A percentile compares a stretch with the other conserved stretches of the same genome.
Evolutionary conservation across 2,329 filamentous ascomycete species (phyloP).

Genomic region (Colletotrichum brevisporum): DNA sequence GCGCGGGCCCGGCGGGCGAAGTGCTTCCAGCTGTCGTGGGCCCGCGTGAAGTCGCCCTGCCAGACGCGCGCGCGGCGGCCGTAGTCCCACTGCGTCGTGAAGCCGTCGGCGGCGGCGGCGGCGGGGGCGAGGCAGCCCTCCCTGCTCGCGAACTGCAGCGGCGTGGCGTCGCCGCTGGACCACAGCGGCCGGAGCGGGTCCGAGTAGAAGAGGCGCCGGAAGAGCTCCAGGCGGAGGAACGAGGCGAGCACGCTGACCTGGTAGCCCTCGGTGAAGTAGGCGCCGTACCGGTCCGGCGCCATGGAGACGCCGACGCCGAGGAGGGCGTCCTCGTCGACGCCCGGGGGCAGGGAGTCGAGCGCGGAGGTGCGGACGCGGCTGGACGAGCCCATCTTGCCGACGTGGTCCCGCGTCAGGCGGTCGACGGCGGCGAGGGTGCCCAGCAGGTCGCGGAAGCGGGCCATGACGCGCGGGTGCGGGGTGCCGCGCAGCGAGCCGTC

Average conservation of each 20-base stretch:
- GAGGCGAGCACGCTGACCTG: background rate
- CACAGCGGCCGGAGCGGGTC: constrained; percentile 6
- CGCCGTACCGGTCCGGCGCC: background rate
- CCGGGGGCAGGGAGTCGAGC: background rate
- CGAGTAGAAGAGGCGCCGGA: constrained; percentile 2
- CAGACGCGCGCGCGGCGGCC: background rate
- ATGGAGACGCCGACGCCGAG: background rate
- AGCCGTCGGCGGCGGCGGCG: constrained; percentile 2
- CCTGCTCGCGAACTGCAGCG: background rate
- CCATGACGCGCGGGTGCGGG: background rate
- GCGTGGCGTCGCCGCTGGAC: background rate
- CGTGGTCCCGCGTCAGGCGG: background rate
- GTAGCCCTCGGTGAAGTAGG: background rate
- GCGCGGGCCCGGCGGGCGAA: background rate
- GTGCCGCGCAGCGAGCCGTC: background rate
- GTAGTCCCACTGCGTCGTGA: constrained; percentile 2
- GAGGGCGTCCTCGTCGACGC: background rate
- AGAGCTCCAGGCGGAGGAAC: constrained; percentile 17
- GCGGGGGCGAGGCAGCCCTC: background rate
- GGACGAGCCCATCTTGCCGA: background rate
- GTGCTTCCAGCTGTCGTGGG: too few relatives aligned
- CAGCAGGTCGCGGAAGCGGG: constrained; percentile 10
- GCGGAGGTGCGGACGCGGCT: background rate
- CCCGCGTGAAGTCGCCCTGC: background rate
- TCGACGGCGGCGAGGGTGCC: background rate